Evolutionary conservation across 768 basidiomycete species (phyloP).

Genomic region (Pleurotus ostreatus): DNA sequence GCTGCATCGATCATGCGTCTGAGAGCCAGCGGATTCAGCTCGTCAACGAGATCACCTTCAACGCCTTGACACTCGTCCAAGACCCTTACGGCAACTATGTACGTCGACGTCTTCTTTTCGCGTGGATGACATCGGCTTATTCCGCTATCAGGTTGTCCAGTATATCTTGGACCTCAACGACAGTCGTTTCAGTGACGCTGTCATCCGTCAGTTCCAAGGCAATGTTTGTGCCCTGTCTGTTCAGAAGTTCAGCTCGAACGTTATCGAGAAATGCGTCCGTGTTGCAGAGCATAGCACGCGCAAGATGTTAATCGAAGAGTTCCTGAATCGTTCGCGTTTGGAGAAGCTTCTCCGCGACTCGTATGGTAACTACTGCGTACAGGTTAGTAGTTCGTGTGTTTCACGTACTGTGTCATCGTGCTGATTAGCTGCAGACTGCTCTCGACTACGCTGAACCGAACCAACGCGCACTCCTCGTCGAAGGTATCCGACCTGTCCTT

Average conservation of each 20-base stretch:
- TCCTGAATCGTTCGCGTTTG: conserved; percentile 88
- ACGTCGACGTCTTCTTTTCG: conserved; percentile 20
- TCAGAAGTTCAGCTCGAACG: conserved; percentile 99
- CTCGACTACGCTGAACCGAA: conserved; percentile 95
- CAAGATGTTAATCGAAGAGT: conserved; percentile 91
- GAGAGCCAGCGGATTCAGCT: conserved; percentile 93
- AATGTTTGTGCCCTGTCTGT: conserved; percentile 97
- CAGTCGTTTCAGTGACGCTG: conserved; percentile 94
- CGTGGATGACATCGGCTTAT: conserved; percentile 4
- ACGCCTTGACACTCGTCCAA: conserved; percentile 95
- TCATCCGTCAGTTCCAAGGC: conserved; percentile 96
- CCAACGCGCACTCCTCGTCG: conserved; percentile 89
- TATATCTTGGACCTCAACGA: conserved; percentile 99
- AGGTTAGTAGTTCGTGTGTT: conserved; percentile 39
- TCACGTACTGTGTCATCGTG: conserved; percentile 1
- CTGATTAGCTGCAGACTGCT: conserved; percentile 63
- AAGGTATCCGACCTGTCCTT: conserved; percentile 97
- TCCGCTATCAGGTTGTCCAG: conserved; percentile 74
- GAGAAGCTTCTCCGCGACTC: conserved; percentile 96
- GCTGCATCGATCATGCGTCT: conserved; percentile 97
- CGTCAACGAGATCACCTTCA: conserved; percentile 98
- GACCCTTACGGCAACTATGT: conserved; percentile 95
- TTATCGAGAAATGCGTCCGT: conserved; percentile 94
- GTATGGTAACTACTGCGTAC: conserved; percentile 94
- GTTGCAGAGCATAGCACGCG: conserved; percentile 95